Percentiles rank a stretch among this genome's conserved stretches.
phyloP scores from a whole-genome alignment of 2,329 filamentous ascomycete genomes.

The Triangularia verruculosa region DNA sequence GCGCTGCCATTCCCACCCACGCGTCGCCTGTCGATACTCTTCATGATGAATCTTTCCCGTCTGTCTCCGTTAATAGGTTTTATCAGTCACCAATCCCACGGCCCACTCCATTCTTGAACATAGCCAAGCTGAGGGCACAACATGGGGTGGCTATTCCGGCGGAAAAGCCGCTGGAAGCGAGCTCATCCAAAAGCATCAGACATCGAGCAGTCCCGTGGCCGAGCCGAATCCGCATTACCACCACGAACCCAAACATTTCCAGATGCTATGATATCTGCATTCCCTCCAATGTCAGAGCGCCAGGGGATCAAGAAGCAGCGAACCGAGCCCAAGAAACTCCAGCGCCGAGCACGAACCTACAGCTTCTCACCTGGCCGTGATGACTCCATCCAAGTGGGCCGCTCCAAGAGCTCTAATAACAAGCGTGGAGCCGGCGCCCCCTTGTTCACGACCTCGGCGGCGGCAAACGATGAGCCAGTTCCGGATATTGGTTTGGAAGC shows the following conservation, averaged over 20 bases:
- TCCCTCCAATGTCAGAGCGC: conserved; percentile 23
- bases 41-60: conserved; percentile 25
- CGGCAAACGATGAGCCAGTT: conserved; percentile 16
- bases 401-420: conserved; percentile 26
- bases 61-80: conserved; percentile 15
- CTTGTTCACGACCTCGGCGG: conserved; percentile 16
- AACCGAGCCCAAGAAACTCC: conserved; percentile 47
- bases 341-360: conserved; percentile 50
- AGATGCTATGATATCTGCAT: conserved; percentile 21
- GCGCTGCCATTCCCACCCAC: conserved; percentile 19
- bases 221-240: conserved; percentile 26
- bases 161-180: conserved; percentile 65
- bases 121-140: not conserved
- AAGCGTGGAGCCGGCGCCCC: conserved; percentile 33
- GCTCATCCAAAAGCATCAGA: conserved; percentile 52
- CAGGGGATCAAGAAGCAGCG: conserved; percentile 40
- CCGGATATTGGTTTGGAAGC: conserved; percentile 7
- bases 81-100: conserved; percentile 4
- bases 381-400: conserved; percentile 49
- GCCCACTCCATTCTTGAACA: not conserved
- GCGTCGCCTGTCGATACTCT: conserved; percentile 13
- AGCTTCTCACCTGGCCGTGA: conserved; percentile 61
- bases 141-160: conserved; percentile 84
- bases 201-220: conserved; percentile 41
- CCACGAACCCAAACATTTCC: conserved; percentile 38